Evolutionary conservation across 768 basidiomycete genomes (phyloP).

Genomic region (Xanthoconium stramineum): DNA sequence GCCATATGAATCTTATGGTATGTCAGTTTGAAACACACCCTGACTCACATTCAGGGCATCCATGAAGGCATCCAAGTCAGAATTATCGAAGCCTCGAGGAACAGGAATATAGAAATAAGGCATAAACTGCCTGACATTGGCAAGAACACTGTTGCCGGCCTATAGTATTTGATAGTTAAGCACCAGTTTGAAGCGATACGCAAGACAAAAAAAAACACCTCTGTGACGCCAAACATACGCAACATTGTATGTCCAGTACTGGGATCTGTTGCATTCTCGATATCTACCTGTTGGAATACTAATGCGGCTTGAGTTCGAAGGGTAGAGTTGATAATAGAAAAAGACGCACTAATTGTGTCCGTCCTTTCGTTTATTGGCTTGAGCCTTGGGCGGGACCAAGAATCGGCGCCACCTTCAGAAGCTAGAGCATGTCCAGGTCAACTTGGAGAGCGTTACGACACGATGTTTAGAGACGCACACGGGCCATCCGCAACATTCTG

Average conservation of each 20-base stretch:
- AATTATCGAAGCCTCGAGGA: conserved; percentile 75
- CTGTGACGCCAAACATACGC: conserved; percentile 88
- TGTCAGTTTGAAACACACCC: background rate
- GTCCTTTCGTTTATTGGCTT: conserved; percentile 52
- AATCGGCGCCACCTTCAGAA: conserved; percentile 74
- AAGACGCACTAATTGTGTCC: conserved; percentile 63
- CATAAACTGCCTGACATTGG: conserved; percentile 74
- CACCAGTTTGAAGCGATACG: background rate
- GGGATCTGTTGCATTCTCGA: conserved; percentile 62
- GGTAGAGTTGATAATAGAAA: background rate
- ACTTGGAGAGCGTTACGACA: background rate
- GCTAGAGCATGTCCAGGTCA: conserved; percentile 33
- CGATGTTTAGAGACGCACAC: conserved; percentile 34
- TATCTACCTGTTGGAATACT: conserved; percentile 98
- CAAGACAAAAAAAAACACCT: conserved; percentile 45
- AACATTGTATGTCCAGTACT: conserved; percentile 42
- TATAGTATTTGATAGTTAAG: conserved; percentile 27
- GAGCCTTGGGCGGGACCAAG: conserved; percentile 66
- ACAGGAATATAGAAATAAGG: conserved; percentile 93
- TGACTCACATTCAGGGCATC: conserved; percentile 70
- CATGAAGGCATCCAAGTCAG: conserved; percentile 64
- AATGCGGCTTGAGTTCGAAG: background rate
- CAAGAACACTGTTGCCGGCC: conserved; percentile 87
- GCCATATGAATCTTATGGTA: background rate
- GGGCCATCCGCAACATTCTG: conserved; percentile 41